Conservation (phyloP, 768 basidiomycete genomes). For the Termitomyces sp. region DNA sequence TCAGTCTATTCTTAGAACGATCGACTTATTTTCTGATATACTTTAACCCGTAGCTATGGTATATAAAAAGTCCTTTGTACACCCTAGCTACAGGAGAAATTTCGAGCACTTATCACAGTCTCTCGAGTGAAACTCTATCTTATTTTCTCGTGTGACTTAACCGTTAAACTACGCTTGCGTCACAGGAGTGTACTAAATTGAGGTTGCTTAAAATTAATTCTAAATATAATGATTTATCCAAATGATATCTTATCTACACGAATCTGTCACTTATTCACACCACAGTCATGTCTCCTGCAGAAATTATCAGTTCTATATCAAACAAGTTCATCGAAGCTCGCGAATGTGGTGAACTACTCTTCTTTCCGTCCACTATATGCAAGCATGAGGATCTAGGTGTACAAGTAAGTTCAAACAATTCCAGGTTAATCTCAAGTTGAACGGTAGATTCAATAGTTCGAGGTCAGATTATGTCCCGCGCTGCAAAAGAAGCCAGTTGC, state of each 20-base stretch:
- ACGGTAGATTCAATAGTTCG: conserved; percentile 51
- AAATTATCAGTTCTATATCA: conserved; percentile 55
- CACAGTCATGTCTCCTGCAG: conserved; percentile 33
- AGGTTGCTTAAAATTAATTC: too few relatives aligned
- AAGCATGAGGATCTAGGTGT: conserved; percentile 59
- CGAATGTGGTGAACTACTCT: conserved; percentile 63
- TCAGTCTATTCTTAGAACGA: too few relatives aligned
- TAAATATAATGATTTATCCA: too few relatives aligned
- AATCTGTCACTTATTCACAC: neutral
- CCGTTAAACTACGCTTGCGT: too few relatives aligned
- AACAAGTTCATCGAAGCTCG: conserved; percentile 56
- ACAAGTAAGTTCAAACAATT: conserved; percentile 43
- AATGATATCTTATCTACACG: neutral
- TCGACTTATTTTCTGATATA: too few relatives aligned
- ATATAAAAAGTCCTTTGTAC: too few relatives aligned
- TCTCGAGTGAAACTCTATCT: too few relatives aligned
- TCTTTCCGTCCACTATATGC: conserved; percentile 72
- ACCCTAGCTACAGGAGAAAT: too few relatives aligned
- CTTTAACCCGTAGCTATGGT: too few relatives aligned
- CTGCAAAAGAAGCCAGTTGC: conserved; percentile 71
- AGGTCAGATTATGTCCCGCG: conserved; percentile 83
- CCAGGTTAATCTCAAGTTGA: neutral
- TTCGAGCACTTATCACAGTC: too few relatives aligned
- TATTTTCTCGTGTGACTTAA: too few relatives aligned
- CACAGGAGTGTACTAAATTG: too few relatives aligned